Percentiles rank a stretch among this genome's conserved stretches.
phyloP scores from a whole-genome alignment of 164 flowering plant species.

The Annona cherimola region DNA sequence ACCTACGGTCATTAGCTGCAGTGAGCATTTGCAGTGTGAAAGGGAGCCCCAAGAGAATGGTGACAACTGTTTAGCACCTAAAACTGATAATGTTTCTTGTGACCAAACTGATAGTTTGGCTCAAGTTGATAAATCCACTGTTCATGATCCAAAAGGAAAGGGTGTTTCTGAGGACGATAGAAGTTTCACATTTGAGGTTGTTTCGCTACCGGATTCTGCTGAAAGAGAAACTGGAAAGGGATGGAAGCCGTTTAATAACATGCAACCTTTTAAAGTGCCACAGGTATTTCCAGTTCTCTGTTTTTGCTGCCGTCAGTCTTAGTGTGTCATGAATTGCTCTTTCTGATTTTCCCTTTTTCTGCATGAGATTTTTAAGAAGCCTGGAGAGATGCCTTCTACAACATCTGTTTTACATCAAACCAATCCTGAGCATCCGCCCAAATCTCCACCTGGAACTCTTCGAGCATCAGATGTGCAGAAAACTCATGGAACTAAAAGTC shows the following conservation, averaged over 20 bases:
- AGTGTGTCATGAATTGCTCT: not conserved
- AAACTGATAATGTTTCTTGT: not conserved
- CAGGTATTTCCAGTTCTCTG: constrained; percentile 24
- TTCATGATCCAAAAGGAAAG: constrained; percentile 25
- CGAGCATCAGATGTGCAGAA: constrained; percentile 23
- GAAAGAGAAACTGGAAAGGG: constrained; percentile 28
- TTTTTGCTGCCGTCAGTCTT: not conserved
- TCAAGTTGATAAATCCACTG: constrained; percentile 11
- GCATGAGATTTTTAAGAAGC: constrained; percentile 16
- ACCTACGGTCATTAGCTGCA: constrained; percentile 36
- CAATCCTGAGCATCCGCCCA: constrained; percentile 21
- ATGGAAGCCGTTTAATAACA: constrained; percentile 32
- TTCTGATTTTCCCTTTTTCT: not conserved
- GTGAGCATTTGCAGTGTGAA: constrained; percentile 26
- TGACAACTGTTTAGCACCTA: not conserved
- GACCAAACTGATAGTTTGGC: constrained; percentile 5
- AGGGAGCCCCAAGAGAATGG: constrained; percentile 22
- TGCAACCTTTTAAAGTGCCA: constrained; percentile 23
- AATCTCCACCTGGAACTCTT: constrained; percentile 27
- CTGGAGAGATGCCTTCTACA: constrained; percentile 25
- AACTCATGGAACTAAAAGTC: constrained; percentile 15
- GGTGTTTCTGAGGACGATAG: constrained; percentile 34
- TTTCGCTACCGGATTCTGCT: constrained; percentile 34
- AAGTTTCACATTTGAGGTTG: constrained; percentile 53
- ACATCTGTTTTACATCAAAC: constrained; percentile 13